Conservation (phyloP, 805 yeast genomes). For the Zygosaccharomyces lentus region DNA sequence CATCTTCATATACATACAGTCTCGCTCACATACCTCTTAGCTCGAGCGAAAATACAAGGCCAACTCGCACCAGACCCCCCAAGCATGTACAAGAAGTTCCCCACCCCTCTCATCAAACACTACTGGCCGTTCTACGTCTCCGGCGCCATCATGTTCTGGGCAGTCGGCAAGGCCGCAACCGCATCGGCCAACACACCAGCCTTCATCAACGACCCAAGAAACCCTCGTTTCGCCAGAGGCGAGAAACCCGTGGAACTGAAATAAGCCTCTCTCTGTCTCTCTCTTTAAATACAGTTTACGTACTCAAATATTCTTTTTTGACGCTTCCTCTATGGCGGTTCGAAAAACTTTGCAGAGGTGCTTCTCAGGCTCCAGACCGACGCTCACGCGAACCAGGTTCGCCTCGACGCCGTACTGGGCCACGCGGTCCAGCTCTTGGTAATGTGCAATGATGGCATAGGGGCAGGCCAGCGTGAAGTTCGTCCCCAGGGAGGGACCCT, state of each 20-base stretch:
- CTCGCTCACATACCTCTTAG: no score
- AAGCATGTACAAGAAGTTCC: conserved; percentile 39
- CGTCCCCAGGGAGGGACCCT: conserved; percentile 90
- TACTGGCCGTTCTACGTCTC: conserved; percentile 90
- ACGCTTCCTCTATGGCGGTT: conserved; percentile 45
- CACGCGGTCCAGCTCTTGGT: conserved; percentile 72
- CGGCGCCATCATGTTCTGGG: conserved; percentile 69
- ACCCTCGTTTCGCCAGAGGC: conserved; percentile 76
- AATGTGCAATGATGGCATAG: conserved; percentile 82
- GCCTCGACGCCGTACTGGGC: conserved; percentile 80
- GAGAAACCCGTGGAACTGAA: conserved; percentile 44
- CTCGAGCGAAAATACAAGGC: no score
- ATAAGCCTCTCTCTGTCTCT: conserved; percentile 9
- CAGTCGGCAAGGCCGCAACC: conserved; percentile 62
- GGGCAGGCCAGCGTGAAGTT: conserved; percentile 83
- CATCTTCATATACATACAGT: background rate
- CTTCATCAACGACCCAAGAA: conserved; percentile 92
- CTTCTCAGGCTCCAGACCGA: conserved; percentile 74
- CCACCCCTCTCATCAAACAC: conserved; percentile 51
- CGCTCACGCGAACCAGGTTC: conserved; percentile 70
- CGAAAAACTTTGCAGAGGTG: conserved; percentile 50
- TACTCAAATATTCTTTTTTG: conserved; percentile 11
- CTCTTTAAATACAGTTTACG: conserved; percentile 9
- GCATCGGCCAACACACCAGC: conserved; percentile 70
- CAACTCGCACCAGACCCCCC: background rate